Evolutionary conservation across 192 early-diverging fungal species (phyloP).

Genomic region (Linnemannia schmuckeri): DNA sequence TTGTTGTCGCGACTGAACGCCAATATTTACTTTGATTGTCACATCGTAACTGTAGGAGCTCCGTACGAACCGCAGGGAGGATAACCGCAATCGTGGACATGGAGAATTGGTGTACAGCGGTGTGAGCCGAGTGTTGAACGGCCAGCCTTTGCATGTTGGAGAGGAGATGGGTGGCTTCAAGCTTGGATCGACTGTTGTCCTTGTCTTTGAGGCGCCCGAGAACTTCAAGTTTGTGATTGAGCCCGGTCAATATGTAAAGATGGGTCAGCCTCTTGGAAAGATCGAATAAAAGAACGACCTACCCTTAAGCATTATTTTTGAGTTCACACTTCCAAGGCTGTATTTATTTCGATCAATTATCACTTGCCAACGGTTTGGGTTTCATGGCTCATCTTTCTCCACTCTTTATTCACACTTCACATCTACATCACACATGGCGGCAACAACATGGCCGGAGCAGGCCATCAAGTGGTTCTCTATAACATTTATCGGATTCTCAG

Average conservation of each 20-base stretch:
- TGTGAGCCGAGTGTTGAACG: slow-evolving; percentile 70
- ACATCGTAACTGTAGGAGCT: slow-evolving; percentile 57
- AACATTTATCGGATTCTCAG: not conserved
- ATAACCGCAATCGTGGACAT: slow-evolving; percentile 76
- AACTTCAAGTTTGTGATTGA: slow-evolving; percentile 82
- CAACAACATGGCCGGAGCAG: slow-evolving; percentile 5
- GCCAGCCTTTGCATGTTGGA: slow-evolving; percentile 79
- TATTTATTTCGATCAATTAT: not conserved
- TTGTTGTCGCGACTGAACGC: not conserved
- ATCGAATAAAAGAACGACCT: slow-evolving; percentile 26
- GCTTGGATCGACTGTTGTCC: slow-evolving; percentile 94
- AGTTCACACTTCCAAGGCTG: not conserved
- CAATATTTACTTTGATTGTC: not conserved
- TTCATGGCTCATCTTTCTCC: not conserved
- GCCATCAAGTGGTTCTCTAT: slow-evolving; percentile 9
- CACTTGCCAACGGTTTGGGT: not conserved
- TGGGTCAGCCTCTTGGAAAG: slow-evolving; percentile 85
- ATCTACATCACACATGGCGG: slow-evolving; percentile 14
- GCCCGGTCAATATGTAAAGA: slow-evolving; percentile 80
- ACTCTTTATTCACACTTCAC: not conserved
- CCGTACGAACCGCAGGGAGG: slow-evolving; percentile 74
- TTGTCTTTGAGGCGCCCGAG: slow-evolving; percentile 96
- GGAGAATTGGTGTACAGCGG: slow-evolving; percentile 81
- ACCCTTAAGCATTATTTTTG: not conserved
- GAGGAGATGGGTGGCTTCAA: slow-evolving; percentile 97